Percentiles rank a stretch among this genome's conserved stretches.
These are phyloP conservation scores for Boletus fagicola DNA, from an alignment of 768 basidiomycete genomes.

Conservation along the genomic window DNA sequence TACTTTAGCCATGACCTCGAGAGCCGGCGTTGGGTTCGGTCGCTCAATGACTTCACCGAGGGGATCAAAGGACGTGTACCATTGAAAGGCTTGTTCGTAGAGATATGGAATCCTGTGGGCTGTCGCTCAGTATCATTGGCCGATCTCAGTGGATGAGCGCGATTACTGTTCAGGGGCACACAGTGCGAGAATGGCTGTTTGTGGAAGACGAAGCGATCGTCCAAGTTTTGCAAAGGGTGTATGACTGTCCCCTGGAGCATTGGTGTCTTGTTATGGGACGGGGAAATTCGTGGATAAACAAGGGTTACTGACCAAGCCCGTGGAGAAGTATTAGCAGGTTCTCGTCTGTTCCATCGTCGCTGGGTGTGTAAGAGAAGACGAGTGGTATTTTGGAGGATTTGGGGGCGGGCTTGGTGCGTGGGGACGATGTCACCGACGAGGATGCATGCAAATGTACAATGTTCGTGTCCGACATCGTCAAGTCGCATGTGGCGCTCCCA, in stretches of 20 bases:
- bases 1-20: constrained; percentile 53
- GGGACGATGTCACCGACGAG: constrained; percentile 8
- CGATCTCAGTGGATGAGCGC: neutral
- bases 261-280: neutral
- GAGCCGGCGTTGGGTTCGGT: constrained; percentile 72
- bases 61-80: constrained; percentile 80
- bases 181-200: constrained; percentile 81
- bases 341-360: constrained; percentile 81
- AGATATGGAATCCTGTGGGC: constrained; percentile 67
- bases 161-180: constrained; percentile 75
- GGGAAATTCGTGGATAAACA: neutral
- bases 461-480: constrained; percentile 18
- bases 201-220: constrained; percentile 74
- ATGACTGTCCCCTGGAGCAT: constrained; percentile 70
- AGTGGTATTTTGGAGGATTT: constrained; percentile 44
- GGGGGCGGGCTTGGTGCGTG: constrained; percentile 51
- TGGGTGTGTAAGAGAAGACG: constrained; percentile 66
- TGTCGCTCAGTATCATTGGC: constrained; percentile 10
- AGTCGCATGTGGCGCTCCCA: neutral
- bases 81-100: constrained; percentile 78
- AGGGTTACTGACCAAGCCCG: constrained; percentile 62
- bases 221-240: constrained; percentile 75
- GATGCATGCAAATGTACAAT: constrained; percentile 21
- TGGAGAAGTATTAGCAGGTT: constrained; percentile 84
- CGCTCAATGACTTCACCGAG: constrained; percentile 68